Base-by-base conservation (phyloP, 352 stramenopile species). In the Globisporangium lucens region DNA sequence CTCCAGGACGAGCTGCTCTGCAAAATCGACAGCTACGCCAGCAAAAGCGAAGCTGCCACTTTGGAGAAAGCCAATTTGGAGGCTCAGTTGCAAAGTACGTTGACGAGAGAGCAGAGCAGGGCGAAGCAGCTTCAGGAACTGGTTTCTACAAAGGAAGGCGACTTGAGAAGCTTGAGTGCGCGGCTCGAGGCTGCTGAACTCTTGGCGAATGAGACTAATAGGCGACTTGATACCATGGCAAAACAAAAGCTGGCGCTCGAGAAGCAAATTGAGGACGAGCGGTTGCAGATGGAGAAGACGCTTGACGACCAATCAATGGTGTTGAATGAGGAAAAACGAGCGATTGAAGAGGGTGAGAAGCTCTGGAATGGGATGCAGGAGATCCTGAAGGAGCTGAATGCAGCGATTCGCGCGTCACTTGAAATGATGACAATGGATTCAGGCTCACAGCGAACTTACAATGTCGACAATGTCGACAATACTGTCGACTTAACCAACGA, bases 1-100 rank as follows among this genome's bases (percentile, higher is more conserved):
- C 70, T 94, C 1, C 86, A 94, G 56, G 86, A 94, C 41, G 83
- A 89, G 33, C 20, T 94, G 2, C 75, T 94, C 4, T 52, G 72
- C 7, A 85, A 79, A 0, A 76, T 93, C 12, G 80, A 90, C 24
- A 75, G 82, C 38, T 76, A 86, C 53, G 68, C 80, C 22, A 38
- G 46, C 0, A 72, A 70, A 10, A 56, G 67, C 3, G 79, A 83
- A 47, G 69, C 76, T 41, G 66, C 70, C 3, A 61, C 66, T 1
- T 66, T 63, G 29, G 70, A 82, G 68, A 67, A 73, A 13, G 69
- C 73, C 20, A 41, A 67, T 13, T 56, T 90, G 0, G 57, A 83
- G 63, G 22, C 4, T 0, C 63, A 83, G n/a, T 43, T 79, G 1
- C 27, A 33, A 62, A 61, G 15, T 24, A 75, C 46, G 53, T 61